Conservation (phyloP, 768 basidiomycete genomes). For the Lepiota brunneoincarnata region DNA sequence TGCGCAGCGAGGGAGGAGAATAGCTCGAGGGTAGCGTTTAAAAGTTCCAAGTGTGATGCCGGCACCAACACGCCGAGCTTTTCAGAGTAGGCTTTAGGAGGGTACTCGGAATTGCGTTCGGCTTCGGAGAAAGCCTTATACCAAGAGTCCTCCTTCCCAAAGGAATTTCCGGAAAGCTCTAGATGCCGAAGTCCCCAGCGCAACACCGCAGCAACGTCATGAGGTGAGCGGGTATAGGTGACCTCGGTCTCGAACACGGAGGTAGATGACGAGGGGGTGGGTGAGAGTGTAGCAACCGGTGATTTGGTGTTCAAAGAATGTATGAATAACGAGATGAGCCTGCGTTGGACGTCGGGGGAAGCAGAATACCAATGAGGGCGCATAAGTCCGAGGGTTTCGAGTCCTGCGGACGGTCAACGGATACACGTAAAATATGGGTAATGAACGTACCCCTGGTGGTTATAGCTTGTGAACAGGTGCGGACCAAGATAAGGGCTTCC, state of each 20-base stretch:
- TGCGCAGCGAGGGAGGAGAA: constrained; percentile 72
- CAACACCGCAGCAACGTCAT: constrained; percentile 77
- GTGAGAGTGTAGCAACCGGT: constrained; percentile 48
- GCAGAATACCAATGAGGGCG: constrained; percentile 83
- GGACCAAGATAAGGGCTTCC: constrained; percentile 63
- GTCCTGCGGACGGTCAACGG: constrained; percentile 40
- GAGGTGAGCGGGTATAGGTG: constrained; percentile 60
- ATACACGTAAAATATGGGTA: constrained; percentile 12
- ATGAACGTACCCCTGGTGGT: constrained; percentile 52
- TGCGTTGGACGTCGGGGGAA: constrained; percentile 64
- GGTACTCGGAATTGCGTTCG: constrained; percentile 61
- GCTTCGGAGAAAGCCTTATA: constrained; percentile 60
- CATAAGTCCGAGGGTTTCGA: constrained; percentile 82
- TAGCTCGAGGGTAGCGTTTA: constrained; percentile 55
- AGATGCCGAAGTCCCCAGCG: constrained; percentile 82
- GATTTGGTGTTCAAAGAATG: constrained; percentile 53
- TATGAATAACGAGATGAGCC: constrained; percentile 70
- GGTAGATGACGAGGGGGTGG: constrained; percentile 38
- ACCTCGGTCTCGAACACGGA: constrained; percentile 66
- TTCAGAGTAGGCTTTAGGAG: constrained; percentile 59
- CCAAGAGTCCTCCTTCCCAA: constrained; percentile 67
- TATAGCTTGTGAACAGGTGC: constrained; percentile 68
- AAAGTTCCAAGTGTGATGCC: constrained; percentile 52
- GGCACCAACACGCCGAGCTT: constrained; percentile 61
- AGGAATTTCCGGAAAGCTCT: constrained; percentile 52